phyloP scores from a whole-genome alignment of 331 rosid species.

The Malus hybrid region DNA sequence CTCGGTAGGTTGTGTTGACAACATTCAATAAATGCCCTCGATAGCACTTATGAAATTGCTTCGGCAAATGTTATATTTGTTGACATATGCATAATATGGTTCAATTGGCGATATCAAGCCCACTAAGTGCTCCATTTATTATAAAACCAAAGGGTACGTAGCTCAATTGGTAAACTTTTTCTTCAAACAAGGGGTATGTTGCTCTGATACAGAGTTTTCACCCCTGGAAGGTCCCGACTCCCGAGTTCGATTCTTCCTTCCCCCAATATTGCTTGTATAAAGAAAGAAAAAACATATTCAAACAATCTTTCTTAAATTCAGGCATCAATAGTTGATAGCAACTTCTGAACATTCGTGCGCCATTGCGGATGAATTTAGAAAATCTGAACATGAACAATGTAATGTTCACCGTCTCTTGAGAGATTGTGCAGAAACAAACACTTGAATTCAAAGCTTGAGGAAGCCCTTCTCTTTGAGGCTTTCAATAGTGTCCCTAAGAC shows the following conservation, averaged over 20 bases:
- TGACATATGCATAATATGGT: too few species aligned
- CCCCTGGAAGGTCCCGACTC: too few species aligned
- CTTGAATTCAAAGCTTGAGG: constrained; percentile 10
- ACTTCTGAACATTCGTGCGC: neutral
- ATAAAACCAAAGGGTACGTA: too few species aligned
- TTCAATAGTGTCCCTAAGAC: constrained; percentile 22
- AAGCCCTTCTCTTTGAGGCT: constrained; percentile 34
- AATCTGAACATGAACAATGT: neutral
- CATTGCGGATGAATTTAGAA: neutral
- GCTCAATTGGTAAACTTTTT: too few species aligned
- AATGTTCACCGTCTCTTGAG: neutral
- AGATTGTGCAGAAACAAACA: neutral
- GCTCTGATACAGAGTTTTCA: too few species aligned
- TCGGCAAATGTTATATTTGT: too few species aligned
- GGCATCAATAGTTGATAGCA: neutral
- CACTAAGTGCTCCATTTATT: too few species aligned
- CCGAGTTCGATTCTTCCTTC: neutral
- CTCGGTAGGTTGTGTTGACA: too few species aligned
- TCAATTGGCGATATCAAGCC: accelerated
- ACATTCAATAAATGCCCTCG: too few species aligned
- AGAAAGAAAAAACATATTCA: neutral
- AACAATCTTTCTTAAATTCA: neutral
- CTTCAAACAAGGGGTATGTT: too few species aligned
- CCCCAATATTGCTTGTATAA: neutral
- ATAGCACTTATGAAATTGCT: too few species aligned